phyloP scores from a whole-genome alignment of 148 eudicot genomes.

The Nepenthes mirabilis region DNA sequence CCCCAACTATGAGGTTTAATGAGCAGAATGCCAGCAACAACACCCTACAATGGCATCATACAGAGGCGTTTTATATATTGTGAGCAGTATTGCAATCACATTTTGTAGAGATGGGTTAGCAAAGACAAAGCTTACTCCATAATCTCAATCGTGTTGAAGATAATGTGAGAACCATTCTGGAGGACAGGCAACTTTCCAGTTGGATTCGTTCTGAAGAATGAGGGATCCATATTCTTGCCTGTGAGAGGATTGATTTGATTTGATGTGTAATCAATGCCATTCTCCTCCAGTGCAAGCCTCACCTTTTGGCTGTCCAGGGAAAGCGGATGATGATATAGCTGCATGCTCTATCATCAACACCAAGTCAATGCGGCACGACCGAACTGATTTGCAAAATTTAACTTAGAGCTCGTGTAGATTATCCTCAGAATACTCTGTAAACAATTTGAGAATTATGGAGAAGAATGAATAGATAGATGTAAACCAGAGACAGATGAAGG shows the following conservation, averaged over 20 bases:
- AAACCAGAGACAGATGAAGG: no score
- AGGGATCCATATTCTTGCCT: slow-evolving; percentile 79
- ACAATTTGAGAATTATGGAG: no score
- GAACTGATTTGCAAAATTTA: no score
- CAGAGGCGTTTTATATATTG: no score
- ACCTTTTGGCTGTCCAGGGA: slow-evolving; percentile 95
- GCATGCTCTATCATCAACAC: slow-evolving; percentile 30
- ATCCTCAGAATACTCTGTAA: no score
- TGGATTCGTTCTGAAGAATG: slow-evolving; percentile 76
- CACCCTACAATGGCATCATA: no score
- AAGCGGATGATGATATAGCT: slow-evolving; percentile 89
- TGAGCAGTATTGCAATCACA: not conserved
- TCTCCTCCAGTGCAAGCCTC: slow-evolving; percentile 87
- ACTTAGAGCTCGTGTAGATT: no score
- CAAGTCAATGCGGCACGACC: no score
- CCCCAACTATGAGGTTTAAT: no score
- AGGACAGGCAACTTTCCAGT: slow-evolving; percentile 77
- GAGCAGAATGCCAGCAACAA: no score
- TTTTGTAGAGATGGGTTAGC: not conserved
- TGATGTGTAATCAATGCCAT: slow-evolving; percentile 74
- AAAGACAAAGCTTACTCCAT: slow-evolving; percentile 34
- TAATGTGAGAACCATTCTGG: slow-evolving; percentile 73
- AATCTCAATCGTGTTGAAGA: slow-evolving; percentile 66
- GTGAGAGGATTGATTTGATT: slow-evolving; percentile 80
- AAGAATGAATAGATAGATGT: no score